Evolutionary conservation across 768 basidiomycete species (phyloP).

Genomic region (Tylopilus rubrobrunneus): DNA sequence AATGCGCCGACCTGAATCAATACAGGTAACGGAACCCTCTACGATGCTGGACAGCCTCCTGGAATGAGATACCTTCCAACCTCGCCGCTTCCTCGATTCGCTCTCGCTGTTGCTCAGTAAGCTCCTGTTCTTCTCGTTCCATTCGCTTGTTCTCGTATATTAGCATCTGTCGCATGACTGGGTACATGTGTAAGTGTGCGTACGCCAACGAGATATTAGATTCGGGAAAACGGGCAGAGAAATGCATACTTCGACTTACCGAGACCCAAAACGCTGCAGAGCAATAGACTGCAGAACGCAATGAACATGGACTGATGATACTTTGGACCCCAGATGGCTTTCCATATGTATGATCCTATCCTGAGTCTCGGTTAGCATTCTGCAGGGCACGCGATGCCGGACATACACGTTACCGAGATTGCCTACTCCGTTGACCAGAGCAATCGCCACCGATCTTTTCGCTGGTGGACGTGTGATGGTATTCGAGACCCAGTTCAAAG

Average conservation of each 20-base stretch:
- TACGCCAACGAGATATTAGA: no score
- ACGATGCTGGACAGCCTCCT: constrained; percentile 61
- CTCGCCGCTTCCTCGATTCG: constrained; percentile 57
- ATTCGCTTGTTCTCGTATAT: constrained; percentile 48
- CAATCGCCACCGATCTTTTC: constrained; percentile 50
- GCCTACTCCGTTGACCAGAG: constrained; percentile 56
- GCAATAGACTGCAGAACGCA: constrained; percentile 31
- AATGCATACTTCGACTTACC: constrained; percentile 21
- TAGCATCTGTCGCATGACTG: constrained; percentile 45
- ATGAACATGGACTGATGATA: constrained; percentile 65
- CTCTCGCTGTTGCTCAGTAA: constrained; percentile 41
- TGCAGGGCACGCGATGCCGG: neutral
- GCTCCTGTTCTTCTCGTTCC: constrained; percentile 44
- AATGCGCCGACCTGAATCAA: constrained; percentile 25
- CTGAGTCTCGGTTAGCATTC: constrained; percentile 26
- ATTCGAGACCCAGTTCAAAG: constrained; percentile 60
- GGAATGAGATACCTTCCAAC: constrained; percentile 56
- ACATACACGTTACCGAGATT: constrained; percentile 57
- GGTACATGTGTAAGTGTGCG: neutral
- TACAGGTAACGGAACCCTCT: constrained; percentile 61
- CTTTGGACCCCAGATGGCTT: constrained; percentile 53
- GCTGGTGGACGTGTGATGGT: constrained; percentile 57
- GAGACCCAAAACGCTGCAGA: constrained; percentile 31
- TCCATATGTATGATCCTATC: constrained; percentile 62
- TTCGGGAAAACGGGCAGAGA: neutral